Evolutionary conservation across 495 filamentous ascomycete genomes (phyloP).

Genomic region (Neurospora cerealis): DNA sequence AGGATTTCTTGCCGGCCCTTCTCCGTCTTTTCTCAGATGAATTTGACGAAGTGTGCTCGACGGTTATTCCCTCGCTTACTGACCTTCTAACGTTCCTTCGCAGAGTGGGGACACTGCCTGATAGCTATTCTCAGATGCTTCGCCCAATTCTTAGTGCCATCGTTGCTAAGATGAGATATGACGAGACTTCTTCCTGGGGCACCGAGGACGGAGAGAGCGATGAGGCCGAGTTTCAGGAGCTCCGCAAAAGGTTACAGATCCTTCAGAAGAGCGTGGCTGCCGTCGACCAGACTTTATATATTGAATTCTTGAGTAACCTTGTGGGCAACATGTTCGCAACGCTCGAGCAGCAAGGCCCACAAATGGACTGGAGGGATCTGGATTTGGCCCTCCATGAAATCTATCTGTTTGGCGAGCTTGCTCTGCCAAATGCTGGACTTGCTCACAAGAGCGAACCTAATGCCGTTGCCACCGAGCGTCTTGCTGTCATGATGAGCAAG

Average conservation of each 20-base stretch:
- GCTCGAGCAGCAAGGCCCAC: constrained; percentile 55
- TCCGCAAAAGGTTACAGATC: constrained; percentile 77
- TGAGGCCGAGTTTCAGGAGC: constrained; percentile 95
- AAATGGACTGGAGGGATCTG: constrained; percentile 88
- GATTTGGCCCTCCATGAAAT: constrained; percentile 96
- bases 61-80: constrained; percentile 80
- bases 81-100: constrained; percentile 83
- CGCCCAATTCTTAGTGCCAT: constrained; percentile 83
- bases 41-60: constrained; percentile 94
- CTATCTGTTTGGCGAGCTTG: constrained; percentile 90
- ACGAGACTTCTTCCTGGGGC: constrained; percentile 89
- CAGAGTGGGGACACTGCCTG: constrained; percentile 57
- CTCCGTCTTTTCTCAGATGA: constrained; percentile 94
- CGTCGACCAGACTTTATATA: constrained; percentile 75
- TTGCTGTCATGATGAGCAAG: constrained; percentile 83
- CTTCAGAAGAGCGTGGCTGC: constrained; percentile 83
- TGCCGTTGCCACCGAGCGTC: constrained; percentile 59
- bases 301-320: constrained; percentile 72
- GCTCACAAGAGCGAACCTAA: constrained; percentile 73
- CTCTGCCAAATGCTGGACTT: constrained; percentile 71
- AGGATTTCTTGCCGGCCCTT: constrained; percentile 72
- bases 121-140: constrained; percentile 66
- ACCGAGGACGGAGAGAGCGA: constrained; percentile 91
- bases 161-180: constrained; percentile 90
- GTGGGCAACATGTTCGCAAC: constrained; percentile 74